phyloP scores from a whole-genome alignment of 148 eudicot genomes.

The Polygonum aviculare region DNA sequence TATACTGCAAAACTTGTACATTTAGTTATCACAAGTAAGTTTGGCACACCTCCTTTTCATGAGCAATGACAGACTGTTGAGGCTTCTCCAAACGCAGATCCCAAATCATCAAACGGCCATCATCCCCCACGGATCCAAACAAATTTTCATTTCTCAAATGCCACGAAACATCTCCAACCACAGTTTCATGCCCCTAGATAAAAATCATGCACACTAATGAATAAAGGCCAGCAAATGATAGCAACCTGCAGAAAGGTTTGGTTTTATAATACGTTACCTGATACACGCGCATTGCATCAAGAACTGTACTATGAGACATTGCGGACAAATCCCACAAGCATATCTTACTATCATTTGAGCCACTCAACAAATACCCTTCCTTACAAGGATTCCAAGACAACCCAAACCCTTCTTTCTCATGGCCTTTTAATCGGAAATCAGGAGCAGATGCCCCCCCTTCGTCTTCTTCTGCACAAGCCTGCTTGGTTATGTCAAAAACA shows the following conservation, averaged over 20 bases:
- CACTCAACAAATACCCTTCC: constrained; percentile 82
- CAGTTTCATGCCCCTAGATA: constrained; percentile 63
- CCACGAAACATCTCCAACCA: constrained; percentile 92
- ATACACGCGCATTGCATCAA: constrained; percentile 54
- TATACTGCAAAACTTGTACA: too few relatives aligned
- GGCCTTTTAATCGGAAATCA: constrained; percentile 69
- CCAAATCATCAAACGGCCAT: constrained; percentile 77
- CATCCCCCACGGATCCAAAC: constrained; percentile 94
- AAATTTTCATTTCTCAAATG: constrained; percentile 66
- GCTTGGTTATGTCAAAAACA: constrained; percentile 62
- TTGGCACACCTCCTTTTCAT: constrained; percentile 71
- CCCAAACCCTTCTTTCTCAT: constrained; percentile 98
- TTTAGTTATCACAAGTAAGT: not conserved
- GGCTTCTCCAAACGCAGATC: constrained; percentile 78
- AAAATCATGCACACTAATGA: not conserved
- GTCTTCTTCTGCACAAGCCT: constrained; percentile 17
- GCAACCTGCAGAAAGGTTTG: not conserved
- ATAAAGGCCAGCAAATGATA: not conserved
- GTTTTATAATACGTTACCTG: constrained; percentile 29
- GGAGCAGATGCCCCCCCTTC: constrained; percentile 45
- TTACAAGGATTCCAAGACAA: constrained; percentile 81
- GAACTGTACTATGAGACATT: constrained; percentile 53
- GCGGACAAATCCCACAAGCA: constrained; percentile 87
- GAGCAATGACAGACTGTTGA: constrained; percentile 63
- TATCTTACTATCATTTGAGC: constrained; percentile 76